Evolutionary conservation across 2,329 filamentous ascomycete genomes (phyloP).

Genomic region (Helotiales sp.): DNA sequence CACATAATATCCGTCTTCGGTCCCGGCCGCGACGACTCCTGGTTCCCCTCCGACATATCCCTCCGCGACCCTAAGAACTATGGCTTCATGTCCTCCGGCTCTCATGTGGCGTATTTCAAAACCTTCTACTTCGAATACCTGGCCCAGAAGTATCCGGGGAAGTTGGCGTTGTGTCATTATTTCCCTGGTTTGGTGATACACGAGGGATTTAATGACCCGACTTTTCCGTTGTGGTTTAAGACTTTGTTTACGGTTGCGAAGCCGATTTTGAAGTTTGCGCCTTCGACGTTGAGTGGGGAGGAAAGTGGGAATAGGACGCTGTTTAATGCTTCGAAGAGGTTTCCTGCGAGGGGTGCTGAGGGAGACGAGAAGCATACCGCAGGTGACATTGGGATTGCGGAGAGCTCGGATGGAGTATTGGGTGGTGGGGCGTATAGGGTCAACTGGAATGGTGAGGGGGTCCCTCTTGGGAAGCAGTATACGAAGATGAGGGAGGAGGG

Average conservation of each 20-base stretch:
- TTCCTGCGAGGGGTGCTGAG: constrained; percentile 18
- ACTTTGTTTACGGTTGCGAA: constrained; percentile 29
- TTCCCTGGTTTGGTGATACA: constrained; percentile 38
- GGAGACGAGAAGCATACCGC: not conserved
- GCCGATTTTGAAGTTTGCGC: constrained; percentile 29
- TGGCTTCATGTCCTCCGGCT: constrained; percentile 31
- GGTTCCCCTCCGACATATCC: constrained; percentile 30
- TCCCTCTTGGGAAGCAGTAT: constrained; percentile 19
- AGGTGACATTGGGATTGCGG: constrained; percentile 11
- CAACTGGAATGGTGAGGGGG: constrained; percentile 20
- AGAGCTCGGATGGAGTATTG: constrained; percentile 20
- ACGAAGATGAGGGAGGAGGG: constrained; percentile 23
- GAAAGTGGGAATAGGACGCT: constrained; percentile 36
- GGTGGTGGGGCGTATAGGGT: constrained; percentile 33
- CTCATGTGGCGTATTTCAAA: constrained; percentile 35
- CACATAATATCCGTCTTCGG: constrained; percentile 38
- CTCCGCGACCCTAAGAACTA: constrained; percentile 32
- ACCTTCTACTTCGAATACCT: constrained; percentile 36
- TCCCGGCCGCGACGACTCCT: constrained; percentile 31
- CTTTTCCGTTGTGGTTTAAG: constrained; percentile 35
- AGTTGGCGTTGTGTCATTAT: constrained; percentile 33
- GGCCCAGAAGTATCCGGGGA: constrained; percentile 30
- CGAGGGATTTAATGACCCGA: constrained; percentile 29
- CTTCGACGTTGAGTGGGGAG: constrained; percentile 22
- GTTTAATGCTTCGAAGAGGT: constrained; percentile 25